Base-by-base conservation (phyloP, 768 basidiomycete species). In the Tephrocybe rancida region DNA sequence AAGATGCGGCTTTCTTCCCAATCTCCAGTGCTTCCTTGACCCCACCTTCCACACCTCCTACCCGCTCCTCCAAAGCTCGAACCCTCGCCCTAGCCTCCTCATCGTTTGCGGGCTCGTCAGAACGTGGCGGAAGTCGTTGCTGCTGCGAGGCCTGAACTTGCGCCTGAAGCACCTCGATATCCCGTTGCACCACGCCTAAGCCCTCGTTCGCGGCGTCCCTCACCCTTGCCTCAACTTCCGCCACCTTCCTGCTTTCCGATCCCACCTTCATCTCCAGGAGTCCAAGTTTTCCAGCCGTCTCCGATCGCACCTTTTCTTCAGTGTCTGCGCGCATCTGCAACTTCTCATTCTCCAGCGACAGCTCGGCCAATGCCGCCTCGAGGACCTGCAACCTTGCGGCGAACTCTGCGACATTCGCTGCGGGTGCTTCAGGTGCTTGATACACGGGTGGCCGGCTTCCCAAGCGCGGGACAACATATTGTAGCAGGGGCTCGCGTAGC, bases 11-110 rank as follows among this genome's bases (percentile, higher is more conserved):
- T 42, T 67, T 75, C 71, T 82, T 87, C 10, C 84, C 78, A 3
- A 83, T 59, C 46, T 91, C 90, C n/a, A 91, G 61, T 0, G 87
- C 87, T 50, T 91, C 88, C 67, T 83, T 83, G 44, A 89, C 78
- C 2, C 78, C 80, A 26, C 83, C 80, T 66, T 90, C 88, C 18
- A 88, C 73, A 27, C 65, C 66, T 0, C 77, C 82, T 14, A 92
- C 55, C 5, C 85, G 80, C 42, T 87, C 83, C 62, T 91, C 89
- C 26, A 92, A 64, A 0, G 73, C 66, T 54, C 70, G 76, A 44
- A 90, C 61, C 63, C 78, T 81, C 25, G 68, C 71, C 24, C 80
- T 72, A 1, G 85, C 81, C 56, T 86, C 85, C 21, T 82, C 83
- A 59, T 88, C 87, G 44, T 55, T 77, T 21, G 43, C 52, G n/a